phyloP scores from a whole-genome alignment of 352 stramenopile genomes.

The Aphanomyces astaci region DNA sequence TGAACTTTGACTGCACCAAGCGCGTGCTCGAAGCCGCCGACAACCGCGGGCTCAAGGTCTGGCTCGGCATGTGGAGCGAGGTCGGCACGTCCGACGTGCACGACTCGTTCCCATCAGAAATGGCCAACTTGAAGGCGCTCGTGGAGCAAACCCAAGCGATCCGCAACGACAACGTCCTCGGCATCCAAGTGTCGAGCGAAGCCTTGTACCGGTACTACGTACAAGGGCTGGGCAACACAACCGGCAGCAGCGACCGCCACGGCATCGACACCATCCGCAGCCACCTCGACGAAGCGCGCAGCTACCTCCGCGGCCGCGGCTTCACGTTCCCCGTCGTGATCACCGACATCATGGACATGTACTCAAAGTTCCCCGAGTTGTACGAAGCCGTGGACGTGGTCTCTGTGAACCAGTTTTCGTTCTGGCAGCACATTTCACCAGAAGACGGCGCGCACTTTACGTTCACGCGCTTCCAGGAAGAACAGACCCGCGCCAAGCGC shows the following conservation, averaged over 20 bases:
- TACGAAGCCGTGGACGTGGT: conserved; percentile 57
- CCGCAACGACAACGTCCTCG: conserved; percentile 45
- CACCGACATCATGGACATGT: conserved; percentile 62
- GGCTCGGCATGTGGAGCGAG: conserved; percentile 56
- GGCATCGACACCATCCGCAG: conserved; percentile 1
- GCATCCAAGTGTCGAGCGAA: conserved; percentile 54
- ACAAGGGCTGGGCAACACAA: conserved; percentile 19
- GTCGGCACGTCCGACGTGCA: conserved; percentile 18
- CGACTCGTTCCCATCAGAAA: conserved; percentile 42
- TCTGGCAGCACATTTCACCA: conserved; percentile 50
- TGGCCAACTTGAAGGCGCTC: conserved; percentile 34
- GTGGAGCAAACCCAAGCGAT: conserved; percentile 30
- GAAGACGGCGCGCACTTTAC: conserved; percentile 40
- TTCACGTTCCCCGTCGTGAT: conserved; percentile 50
- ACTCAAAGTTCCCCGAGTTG: conserved; percentile 48
- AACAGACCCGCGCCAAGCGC: conserved; percentile 34
- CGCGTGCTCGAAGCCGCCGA: conserved; percentile 42
- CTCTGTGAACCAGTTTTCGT: conserved; percentile 73
- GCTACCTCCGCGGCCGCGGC: conserved; percentile 32
- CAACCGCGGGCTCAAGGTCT: conserved; percentile 42
- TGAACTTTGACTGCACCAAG: conserved; percentile 23
- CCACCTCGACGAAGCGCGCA: conserved; percentile 61
- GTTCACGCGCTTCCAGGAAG: conserved; percentile 46
- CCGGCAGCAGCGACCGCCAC: background rate
- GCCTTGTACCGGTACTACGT: conserved; percentile 62